Percentiles rank a stretch among this genome's conserved stretches.
These are phyloP conservation scores for Funneliformis caledonium DNA, from an alignment of 371 early-diverging fungal species.

Conservation along the genomic window DNA sequence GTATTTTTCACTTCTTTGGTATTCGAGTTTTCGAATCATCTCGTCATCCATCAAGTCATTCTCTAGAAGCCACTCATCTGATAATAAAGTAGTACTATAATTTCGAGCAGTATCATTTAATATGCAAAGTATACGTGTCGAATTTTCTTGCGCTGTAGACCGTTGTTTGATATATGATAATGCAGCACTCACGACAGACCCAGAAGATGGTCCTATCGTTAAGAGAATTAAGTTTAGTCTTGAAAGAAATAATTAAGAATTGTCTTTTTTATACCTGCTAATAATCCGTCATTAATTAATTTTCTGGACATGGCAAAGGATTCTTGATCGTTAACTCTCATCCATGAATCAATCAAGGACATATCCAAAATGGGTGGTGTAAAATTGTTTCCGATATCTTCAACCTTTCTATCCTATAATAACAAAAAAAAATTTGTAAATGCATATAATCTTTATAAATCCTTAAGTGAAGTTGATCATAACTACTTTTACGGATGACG, in stretches of 20 bases:
- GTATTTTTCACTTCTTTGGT: slow-evolving; percentile 67
- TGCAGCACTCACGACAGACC: slow-evolving; percentile 75
- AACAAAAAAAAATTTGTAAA: not conserved
- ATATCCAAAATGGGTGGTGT: slow-evolving; percentile 64
- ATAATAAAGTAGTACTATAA: slow-evolving; percentile 70
- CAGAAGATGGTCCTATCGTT: slow-evolving; percentile 65
- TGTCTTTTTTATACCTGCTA: slow-evolving; percentile 55
- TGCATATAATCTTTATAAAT: not conserved
- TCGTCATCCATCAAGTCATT: slow-evolving; percentile 73
- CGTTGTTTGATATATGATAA: slow-evolving; percentile 50
- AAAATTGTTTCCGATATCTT: slow-evolving; percentile 77
- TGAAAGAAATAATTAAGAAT: not conserved
- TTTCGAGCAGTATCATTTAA: slow-evolving; percentile 74
- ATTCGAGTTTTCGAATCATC: slow-evolving; percentile 63
- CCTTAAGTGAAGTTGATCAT: not conserved
- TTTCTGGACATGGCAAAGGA: slow-evolving; percentile 76
- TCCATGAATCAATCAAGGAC: slow-evolving; percentile 70
- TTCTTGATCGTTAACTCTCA: slow-evolving; percentile 71
- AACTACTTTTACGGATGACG: slow-evolving; percentile 23
- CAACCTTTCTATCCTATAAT: slow-evolving; percentile 70
- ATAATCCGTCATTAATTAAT: slow-evolving; percentile 69
- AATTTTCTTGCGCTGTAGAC: slow-evolving; percentile 45
- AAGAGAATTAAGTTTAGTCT: not conserved
- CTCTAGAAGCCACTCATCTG: slow-evolving; percentile 78
- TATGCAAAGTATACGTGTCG: slow-evolving; percentile 56